Evolutionary conservation across 2,329 filamentous ascomycete genomes (phyloP), one percentile per base, ranked within the genome.

Genomic region (Sclerotinia glacialis): DNA sequence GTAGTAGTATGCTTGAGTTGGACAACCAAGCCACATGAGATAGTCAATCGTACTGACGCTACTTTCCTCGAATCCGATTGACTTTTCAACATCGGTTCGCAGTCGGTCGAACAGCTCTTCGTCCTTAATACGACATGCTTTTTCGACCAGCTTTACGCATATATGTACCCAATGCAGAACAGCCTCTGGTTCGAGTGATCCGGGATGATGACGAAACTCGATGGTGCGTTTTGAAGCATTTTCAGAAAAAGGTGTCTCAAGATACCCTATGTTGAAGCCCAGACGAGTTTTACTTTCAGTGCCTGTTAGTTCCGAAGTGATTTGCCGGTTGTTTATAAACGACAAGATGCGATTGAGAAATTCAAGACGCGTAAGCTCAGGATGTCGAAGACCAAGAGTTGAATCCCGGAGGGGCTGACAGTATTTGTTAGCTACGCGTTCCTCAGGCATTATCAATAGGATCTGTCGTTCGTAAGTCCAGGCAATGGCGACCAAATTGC

Each of bases 391-490:
- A 9, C 11, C 8, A 7, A 65, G 40, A 1, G 3, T 7, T 5
- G 28, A 31, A 3, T 7, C 3, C 4, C 18, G 2, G 18, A 58
- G 21, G 26, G 40, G 5, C n/a, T 5, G 7, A 47, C 50, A 58
- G 21, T 6, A 58, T 2, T 0, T 1, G 8, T 5, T 58, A 8
- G 21, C 4, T 28, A 58, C 0, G 21, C 62, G 62, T 5, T n/a
- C 8, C n/a, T 37, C 26, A 5, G 62, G 37, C 1, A 34, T 6
- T 14, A 65, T 34, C 23, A 47, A 31, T n/a, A 8, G 3, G 18
- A 77, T 69, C 14, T 68, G 70, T 0, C 63, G 64, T 59, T 78
- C 74, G 64, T 75, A 75, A 2, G 72, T 71, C 55, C 71, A 71
- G 23, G 70, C 64, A n/a, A 75, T 66, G 5, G 69, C 68, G 18